These are phyloP conservation scores for Stachybotrys echinatus DNA, from an alignment of 2,329 filamentous ascomycete genomes.

Conservation along the genomic window DNA sequence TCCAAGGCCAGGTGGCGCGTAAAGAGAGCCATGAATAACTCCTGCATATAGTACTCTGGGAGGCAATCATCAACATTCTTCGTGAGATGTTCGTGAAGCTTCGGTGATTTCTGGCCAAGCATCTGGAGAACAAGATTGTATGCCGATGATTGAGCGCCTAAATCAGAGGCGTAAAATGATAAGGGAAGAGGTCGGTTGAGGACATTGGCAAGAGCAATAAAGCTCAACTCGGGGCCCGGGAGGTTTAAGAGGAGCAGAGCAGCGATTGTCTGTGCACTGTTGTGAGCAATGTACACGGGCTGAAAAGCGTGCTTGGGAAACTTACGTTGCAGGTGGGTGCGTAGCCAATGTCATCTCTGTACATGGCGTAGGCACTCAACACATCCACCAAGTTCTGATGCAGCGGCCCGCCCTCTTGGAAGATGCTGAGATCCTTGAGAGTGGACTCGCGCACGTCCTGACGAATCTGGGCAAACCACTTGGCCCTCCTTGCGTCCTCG, in stretches of 20 bases:
- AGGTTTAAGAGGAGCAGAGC: conserved; percentile 70
- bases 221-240: conserved; percentile 55
- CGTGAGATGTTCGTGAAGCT: conserved; percentile 60
- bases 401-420: conserved; percentile 60
- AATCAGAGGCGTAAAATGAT: conserved; percentile 68
- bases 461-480: conserved; percentile 60
- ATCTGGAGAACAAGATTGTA: conserved; percentile 66
- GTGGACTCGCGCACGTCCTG: conserved; percentile 59
- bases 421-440: conserved; percentile 69
- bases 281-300: too few relatives aligned
- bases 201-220: conserved; percentile 69
- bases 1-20: conserved; percentile 61
- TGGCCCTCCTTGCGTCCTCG: conserved; percentile 50
- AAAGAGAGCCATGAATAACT: conserved; percentile 61
- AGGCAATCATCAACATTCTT: conserved; percentile 38
- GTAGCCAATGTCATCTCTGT: conserved; percentile 76
- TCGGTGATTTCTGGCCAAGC: conserved; percentile 57
- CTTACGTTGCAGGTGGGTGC: conserved; percentile 69
- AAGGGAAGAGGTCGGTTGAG: conserved; percentile 71
- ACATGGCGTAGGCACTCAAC: conserved; percentile 74
- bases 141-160: conserved; percentile 61
- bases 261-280: conserved; percentile 54
- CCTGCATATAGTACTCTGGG: conserved; percentile 50
- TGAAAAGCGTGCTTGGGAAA: conserved; percentile 13
- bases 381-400: conserved; percentile 66